Conservation (phyloP, 805 yeast species). For the Metschnikowia reukaufii region DNA sequence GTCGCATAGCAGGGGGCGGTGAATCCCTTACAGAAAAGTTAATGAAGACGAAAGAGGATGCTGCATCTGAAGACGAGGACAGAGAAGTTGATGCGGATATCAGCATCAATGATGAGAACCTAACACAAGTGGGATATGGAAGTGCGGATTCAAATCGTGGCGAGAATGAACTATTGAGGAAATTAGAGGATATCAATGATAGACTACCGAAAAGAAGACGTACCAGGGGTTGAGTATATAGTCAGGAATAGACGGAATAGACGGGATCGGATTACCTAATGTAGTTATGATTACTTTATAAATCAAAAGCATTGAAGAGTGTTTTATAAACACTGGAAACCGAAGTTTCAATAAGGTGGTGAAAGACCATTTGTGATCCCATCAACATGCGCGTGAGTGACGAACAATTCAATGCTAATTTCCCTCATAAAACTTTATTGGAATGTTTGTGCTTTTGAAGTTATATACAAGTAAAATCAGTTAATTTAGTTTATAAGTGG, state of each 20-base stretch:
- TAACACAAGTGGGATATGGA: conserved; percentile 21
- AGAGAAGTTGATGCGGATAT: conserved; percentile 7
- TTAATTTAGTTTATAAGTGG: no score
- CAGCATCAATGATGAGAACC: conserved; percentile 9
- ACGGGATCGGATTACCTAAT: no score
- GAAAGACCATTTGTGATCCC: no score
- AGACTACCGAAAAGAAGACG: conserved; percentile 13
- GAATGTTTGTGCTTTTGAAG: no score
- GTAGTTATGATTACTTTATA: no score
- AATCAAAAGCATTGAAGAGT: no score
- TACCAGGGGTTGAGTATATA: conserved; percentile 5
- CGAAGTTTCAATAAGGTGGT: no score
- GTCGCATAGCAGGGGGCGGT: conserved; percentile 44
- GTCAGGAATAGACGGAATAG: neutral
- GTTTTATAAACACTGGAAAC: no score
- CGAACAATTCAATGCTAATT: no score
- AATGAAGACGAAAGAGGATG: conserved; percentile 12
- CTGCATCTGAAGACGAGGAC: neutral
- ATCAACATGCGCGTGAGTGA: no score
- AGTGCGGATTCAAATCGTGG: conserved; percentile 15
- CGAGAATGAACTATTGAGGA: conserved; percentile 17
- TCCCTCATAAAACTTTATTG: no score
- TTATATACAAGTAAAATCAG: no score
- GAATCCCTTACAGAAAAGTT: conserved; percentile 19
- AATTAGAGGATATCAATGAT: conserved; percentile 13